Conservation (phyloP, 306 rosid species). For the Prinsepia uniflora region DNA sequence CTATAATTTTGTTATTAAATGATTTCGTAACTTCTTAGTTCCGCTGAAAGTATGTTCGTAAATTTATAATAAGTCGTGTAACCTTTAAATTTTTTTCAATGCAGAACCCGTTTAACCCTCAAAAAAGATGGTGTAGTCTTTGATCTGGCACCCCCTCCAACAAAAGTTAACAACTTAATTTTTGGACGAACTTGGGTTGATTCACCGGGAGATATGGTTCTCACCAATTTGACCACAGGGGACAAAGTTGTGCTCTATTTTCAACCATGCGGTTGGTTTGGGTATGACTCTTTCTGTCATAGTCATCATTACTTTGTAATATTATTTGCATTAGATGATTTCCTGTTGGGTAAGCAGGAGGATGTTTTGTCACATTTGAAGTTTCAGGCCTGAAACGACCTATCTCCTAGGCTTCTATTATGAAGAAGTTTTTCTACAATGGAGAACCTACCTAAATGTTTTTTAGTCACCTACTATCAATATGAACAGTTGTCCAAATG, state of each 20-base stretch:
- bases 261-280: conserved; percentile 99
- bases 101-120: conserved; percentile 81
- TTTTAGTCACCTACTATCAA: not conserved
- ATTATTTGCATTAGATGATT: conserved; percentile 6
- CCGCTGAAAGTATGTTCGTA: not conserved
- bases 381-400: conserved; percentile 6
- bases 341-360: not conserved
- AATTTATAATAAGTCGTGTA: not conserved
- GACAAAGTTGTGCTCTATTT: conserved; percentile 82
- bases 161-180: conserved; percentile 89
- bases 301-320: not conserved
- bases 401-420: not conserved
- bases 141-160: conserved; percentile 89
- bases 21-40: not conserved
- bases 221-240: conserved; percentile 81
- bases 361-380: not conserved
- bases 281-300: conserved; percentile 41
- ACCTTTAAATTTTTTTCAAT: conserved; percentile 17
- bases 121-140: conserved; percentile 70
- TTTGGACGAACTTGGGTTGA: conserved; percentile 96
- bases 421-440: not conserved
- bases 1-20: not conserved
- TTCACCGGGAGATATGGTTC: conserved; percentile 89
- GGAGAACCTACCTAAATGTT: not conserved
- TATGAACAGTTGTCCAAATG: conserved; percentile 1